Evolutionary conservation across 495 filamentous ascomycete species (phyloP), one percentile per base, ranked within the genome.

Genomic region (Penicillium steckii): DNA sequence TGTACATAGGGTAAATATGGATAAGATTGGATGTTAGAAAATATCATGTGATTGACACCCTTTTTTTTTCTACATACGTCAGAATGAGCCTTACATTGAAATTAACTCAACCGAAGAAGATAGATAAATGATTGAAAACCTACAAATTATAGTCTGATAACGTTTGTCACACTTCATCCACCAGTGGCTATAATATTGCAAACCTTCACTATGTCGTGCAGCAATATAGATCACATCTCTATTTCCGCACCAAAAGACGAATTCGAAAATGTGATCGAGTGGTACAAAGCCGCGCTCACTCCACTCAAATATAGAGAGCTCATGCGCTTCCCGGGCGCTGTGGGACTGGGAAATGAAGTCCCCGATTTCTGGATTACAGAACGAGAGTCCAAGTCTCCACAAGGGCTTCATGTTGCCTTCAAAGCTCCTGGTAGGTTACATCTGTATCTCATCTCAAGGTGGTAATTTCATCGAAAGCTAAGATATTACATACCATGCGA

Each of bases 361-460:
- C 71, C 75, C 3, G 71, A 78, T 54, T 73, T 78, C 50, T 77
- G 74, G 73, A 56, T 61, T 41, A 8, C 50, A 1, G 37, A 52
- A 49, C 57, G 53, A 21, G 17, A 38, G 12, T 15, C 33, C 2
- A 12, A 38, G 3, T 15, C 18, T 5, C 33, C 33, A 4, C 18
- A 12, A 2, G 33, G 33, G 17, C 18, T 38, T 18, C 33, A 38
- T 38, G n/a, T 38, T 19, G 33, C 33, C n/a, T 38, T 38, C 8
- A 17, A 12, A 3, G 33, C 33, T 19, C 33, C 33, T 19, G 18
- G 33, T 38, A 38, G 13, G 33, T 38, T 3, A 17, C 33, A 12
- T 38, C 33, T 38, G 12, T 29, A 29, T 29, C 27, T 25, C 23
- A n/a, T 24, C 21, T n/a, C 1, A 2, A 18, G 17, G 41, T 44